These are phyloP conservation scores for Suillus subalutaceus DNA, from an alignment of 768 basidiomycete genomes.

Conservation along the genomic window DNA sequence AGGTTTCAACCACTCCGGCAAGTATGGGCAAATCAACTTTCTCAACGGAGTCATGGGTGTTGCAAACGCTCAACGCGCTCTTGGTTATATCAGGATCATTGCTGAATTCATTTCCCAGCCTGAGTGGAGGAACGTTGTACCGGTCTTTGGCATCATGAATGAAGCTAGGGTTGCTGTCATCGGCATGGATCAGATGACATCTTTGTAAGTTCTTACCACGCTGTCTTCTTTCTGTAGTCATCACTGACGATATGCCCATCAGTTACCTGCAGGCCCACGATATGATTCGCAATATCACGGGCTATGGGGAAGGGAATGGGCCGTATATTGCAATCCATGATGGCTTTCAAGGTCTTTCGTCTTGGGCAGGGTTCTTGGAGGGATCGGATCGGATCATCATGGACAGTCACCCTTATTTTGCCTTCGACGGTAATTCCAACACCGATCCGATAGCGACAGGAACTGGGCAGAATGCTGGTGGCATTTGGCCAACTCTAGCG, in stretches of 20 bases:
- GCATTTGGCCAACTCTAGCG: conserved; percentile 50
- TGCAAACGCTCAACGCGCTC: conserved; percentile 80
- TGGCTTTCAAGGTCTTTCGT: conserved; percentile 50
- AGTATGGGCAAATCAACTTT: conserved; percentile 62
- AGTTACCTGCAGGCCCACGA: conserved; percentile 62
- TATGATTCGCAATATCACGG: conserved; percentile 73
- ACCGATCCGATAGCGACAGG: conserved; percentile 37
- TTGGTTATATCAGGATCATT: conserved; percentile 75
- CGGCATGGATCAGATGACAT: conserved; percentile 53
- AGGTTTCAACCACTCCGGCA: conserved; percentile 67
- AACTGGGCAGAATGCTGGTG: conserved; percentile 38
- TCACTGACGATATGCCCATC: conserved; percentile 12
- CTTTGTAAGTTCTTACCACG: conserved; percentile 55
- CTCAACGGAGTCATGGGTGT: conserved; percentile 78
- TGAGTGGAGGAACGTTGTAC: conserved; percentile 64
- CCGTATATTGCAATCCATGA: conserved; percentile 66
- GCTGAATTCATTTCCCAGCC: conserved; percentile 83
- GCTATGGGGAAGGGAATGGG: conserved; percentile 63
- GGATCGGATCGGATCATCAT: conserved; percentile 64
- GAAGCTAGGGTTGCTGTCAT: conserved; percentile 58
- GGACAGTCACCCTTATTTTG: conserved; percentile 73
- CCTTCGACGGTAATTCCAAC: conserved; percentile 49
- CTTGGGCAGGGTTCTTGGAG: conserved; percentile 53
- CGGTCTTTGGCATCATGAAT: conserved; percentile 65
- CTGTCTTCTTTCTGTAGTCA: not conserved